Evolutionary conservation across 495 filamentous ascomycete species (phyloP).

Genomic region (Entonaema liquescens): DNA sequence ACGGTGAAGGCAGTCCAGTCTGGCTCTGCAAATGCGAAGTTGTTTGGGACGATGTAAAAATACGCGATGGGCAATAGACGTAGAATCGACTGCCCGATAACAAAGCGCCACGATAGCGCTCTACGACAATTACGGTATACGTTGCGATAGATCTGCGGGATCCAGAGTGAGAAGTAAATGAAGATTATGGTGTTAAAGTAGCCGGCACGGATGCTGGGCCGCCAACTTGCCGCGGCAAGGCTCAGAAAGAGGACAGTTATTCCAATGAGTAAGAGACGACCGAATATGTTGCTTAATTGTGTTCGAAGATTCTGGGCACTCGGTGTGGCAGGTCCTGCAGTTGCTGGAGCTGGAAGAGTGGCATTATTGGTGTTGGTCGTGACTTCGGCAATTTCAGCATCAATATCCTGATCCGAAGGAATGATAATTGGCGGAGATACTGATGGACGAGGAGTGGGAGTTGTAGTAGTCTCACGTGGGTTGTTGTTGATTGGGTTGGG

Average conservation of each 20-base stretch:
- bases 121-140: constrained; percentile 89
- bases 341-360: constrained; percentile 43
- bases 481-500: constrained; percentile 46
- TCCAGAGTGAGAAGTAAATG: constrained; percentile 87
- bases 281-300: constrained; percentile 76
- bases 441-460: constrained; percentile 53
- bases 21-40: constrained; percentile 80
- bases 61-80: constrained; percentile 82
- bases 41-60: constrained; percentile 75
- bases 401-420: constrained; percentile 83
- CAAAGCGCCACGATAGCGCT: constrained; percentile 86
- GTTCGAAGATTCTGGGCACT: constrained; percentile 41
- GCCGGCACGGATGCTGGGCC: constrained; percentile 68
- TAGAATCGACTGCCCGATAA: constrained; percentile 81
- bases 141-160: constrained; percentile 91
- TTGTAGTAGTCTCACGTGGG: constrained; percentile 62
- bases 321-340: constrained; percentile 50
- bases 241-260: constrained; percentile 76
- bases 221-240: constrained; percentile 78
- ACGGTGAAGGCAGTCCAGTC: constrained; percentile 69
- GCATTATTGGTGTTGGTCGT: constrained; percentile 44
- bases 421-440: constrained; percentile 73
- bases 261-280: constrained; percentile 78
- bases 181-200: constrained; percentile 76
- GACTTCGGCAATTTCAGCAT: constrained; percentile 62